These are phyloP conservation scores for Cladosporium sp. DNA, from an alignment of 2,329 filamentous ascomycete genomes.

Conservation along the genomic window DNA sequence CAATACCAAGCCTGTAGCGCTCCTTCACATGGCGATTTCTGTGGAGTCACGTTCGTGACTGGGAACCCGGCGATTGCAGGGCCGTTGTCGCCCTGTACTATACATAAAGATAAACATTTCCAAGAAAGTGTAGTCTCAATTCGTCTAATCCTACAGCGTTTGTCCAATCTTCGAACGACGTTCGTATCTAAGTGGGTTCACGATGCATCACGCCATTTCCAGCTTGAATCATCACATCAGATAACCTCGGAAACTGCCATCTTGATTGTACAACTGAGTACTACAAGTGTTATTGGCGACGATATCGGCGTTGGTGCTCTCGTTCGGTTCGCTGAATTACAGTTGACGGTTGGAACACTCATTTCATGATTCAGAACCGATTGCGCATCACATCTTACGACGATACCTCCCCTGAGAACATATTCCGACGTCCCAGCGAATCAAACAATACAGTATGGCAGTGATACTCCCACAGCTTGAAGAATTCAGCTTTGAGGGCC, in stretches of 20 bases:
- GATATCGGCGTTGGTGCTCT: background rate
- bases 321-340: too few relatives aligned
- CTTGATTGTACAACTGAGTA: background rate
- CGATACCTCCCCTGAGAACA: background rate
- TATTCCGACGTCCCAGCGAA: background rate
- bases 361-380: background rate
- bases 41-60: background rate
- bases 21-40: background rate
- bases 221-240: background rate
- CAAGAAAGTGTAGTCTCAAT: background rate
- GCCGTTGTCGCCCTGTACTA: background rate
- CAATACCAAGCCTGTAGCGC: slow-evolving; percentile 56
- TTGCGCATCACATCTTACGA: background rate
- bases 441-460: background rate
- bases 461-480: background rate
- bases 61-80: background rate
- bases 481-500: background rate
- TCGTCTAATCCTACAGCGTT: background rate
- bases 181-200: background rate
- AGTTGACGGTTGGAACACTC: too few relatives aligned
- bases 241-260: background rate
- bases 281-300: background rate
- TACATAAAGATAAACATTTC: background rate
- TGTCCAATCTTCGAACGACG: background rate
- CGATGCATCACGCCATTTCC: background rate